phyloP scores from a whole-genome alignment of 148 eudicot species.

The Gaultheria prostrata region DNA sequence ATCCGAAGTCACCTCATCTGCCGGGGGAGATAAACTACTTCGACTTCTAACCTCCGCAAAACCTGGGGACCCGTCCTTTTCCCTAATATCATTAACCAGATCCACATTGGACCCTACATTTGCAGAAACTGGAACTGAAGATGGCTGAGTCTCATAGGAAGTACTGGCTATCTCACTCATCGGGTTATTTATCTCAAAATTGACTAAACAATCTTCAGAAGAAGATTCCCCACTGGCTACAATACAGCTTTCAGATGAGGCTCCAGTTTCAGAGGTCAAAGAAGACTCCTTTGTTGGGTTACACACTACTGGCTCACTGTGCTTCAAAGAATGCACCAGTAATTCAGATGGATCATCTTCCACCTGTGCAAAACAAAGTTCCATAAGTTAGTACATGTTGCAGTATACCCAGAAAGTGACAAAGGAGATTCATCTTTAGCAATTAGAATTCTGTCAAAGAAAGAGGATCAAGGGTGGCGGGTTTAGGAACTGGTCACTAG shows the following conservation, averaged over 20 bases:
- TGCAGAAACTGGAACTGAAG: constrained; percentile 21
- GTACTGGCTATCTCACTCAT: constrained; percentile 30
- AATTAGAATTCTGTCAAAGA: neutral
- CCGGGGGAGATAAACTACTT: constrained; percentile 23
- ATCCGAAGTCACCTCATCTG: constrained; percentile 28
- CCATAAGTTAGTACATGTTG: constrained; percentile 10
- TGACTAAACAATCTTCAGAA: constrained; percentile 15
- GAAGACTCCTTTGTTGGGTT: constrained; percentile 27
- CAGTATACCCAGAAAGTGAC: neutral
- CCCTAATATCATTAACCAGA: constrained; percentile 13
- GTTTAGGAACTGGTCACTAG: neutral
- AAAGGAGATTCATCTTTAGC: constrained; percentile 21
- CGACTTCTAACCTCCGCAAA: constrained; percentile 20
- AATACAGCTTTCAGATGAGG: constrained; percentile 34
- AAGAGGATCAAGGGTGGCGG: neutral
- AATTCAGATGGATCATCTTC: constrained; percentile 55
- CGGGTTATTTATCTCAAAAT: constrained; percentile 18
- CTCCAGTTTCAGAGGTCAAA: constrained; percentile 21
- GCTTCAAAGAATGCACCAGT: constrained; percentile 34
- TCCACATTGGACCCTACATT: constrained; percentile 18
- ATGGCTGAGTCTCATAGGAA: constrained; percentile 29
- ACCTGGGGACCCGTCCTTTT: constrained; percentile 16
- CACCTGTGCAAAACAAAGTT: constrained; percentile 33
- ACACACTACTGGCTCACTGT: constrained; percentile 12
- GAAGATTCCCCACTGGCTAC: constrained; percentile 14